Base-by-base conservation (phyloP, 305 asterid genomes). In the Fraxinus ornus region DNA sequence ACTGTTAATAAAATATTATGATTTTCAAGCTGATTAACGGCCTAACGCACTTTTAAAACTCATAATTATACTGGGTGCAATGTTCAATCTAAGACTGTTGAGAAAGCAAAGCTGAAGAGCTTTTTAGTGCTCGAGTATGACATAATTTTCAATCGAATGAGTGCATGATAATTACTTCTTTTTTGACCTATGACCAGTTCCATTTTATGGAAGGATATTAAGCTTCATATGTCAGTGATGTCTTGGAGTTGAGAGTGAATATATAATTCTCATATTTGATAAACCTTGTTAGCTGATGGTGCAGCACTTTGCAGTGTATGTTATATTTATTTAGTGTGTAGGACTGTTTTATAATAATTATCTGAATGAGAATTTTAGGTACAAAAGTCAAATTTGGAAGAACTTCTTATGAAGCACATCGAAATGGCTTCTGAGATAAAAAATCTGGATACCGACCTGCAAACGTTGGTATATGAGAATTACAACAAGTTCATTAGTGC, bases 381-480 rank as follows among this genome's bases (percentile, higher is more conserved):
- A 17, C 97, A 96, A 90, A 96, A 96, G 82, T 89, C 98, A 84
- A 92, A 91, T 83, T 83, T 96, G 92, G 99, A 94, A 89, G 98
- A 97, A 57, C 89, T 96, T 86, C 97, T 94, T 68, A 97, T 89
- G 80, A 96, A 91, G 86, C 99, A 96, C 87, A 98, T 96, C 52
- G 97, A 93, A 90, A 94, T 94, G 98, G 98, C 98, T 83, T 94
- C 98, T 73, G 98, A 96, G 89, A 96, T 94, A 75, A 96, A 96
- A 84, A 96, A 96, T 89, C 97, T 96, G 0, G 98, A 94, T 82
- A 96, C 99, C 6, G 99, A 96, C 93, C 87, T 96, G 88, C 99
- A 96, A 86, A 96, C 93, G 98, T 82, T 96, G 87, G 98, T 96
- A 19, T 96, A 96, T 84, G 99, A 96, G 87, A 96, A 96, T 90